These are phyloP conservation scores for Mucuna pruriens DNA, from an alignment of 306 rosid genomes.

Conservation along the genomic window DNA sequence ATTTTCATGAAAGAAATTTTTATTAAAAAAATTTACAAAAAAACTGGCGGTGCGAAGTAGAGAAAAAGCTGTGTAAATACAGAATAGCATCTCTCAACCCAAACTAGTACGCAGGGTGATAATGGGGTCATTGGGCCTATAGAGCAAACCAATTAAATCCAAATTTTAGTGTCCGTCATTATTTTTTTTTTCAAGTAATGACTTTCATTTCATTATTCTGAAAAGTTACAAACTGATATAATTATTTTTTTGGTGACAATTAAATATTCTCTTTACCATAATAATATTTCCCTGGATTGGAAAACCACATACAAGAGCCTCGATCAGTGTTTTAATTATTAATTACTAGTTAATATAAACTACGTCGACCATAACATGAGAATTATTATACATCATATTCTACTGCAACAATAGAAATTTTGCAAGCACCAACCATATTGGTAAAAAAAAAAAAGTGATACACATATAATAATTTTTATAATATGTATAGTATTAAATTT, in stretches of 20 bases:
- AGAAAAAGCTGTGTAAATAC: no score
- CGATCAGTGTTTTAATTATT: neutral
- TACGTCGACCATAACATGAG: neutral
- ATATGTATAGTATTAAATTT: no score
- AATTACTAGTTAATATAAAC: neutral
- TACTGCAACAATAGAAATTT: neutral
- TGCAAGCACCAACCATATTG: neutral
- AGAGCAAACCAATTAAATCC: neutral
- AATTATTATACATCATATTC: neutral
- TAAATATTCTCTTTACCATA: neutral
- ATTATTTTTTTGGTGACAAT: neutral
- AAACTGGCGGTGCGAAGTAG: no score
- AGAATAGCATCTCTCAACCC: no score
- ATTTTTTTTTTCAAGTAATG: no score
- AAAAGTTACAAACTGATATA: neutral
- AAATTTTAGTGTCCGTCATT: neutral
- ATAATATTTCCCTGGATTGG: neutral
- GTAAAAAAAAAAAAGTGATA: no score
- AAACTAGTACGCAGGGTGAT: neutral
- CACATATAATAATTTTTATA: no score
- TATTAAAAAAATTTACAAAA: no score
- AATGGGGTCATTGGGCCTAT: neutral
- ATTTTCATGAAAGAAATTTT: no score
- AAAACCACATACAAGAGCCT: neutral
- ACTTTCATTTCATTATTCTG: no score